Evolutionary conservation across 139 green algal species (phyloP), one percentile per base, ranked within the genome.

Genomic region (Chlorella vulgaris): DNA sequence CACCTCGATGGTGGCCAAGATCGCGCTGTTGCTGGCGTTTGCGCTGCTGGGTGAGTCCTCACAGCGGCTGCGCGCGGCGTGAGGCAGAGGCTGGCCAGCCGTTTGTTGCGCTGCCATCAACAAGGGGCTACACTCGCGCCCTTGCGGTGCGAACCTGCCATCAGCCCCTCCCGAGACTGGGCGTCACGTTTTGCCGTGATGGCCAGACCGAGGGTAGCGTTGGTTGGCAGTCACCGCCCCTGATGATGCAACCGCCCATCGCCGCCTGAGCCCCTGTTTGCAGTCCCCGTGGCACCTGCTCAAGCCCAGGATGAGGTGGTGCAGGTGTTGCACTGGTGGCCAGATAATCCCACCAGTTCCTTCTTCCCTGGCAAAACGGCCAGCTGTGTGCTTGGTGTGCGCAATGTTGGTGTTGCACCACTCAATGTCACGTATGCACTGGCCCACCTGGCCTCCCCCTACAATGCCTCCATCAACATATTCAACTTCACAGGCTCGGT

Each of bases 401-500:
- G 74, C 43, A 88, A 88, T 40, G 40, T 35, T 13, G 78, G 80
- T 7, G 28, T 21, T 19, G 65, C 15, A 2, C 13, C 24, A 3
- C 4, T 86, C 21, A 86, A 86, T 38, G n/a, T 88, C 53, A 81
- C 69, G 22, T 74, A 65, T 42, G 80, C 74, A 15, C 1, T 35
- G 7, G 84, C 62, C 65, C 35, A 66, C 38, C 80, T 88, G 21
- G 80, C 80, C 66, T 76, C 82, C 60, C 70, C 70, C 19, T 77
- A 80, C 66, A 74, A 88, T 39, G 70, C 84, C 68, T 61, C 47
- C 50, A 50, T 76, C 26, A 85, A 40, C 55, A 15, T 88, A 4
- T 84, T 69, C 50, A 88, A 88, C 68, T 88, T 88, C 55, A 86
- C 80, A 5, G 53, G 38, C 29, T n/a, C 50, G 84, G 84, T 83